phyloP scores from a whole-genome alignment of 1,284 basidiomycete species.

The Sanghuangporus weigelae region DNA sequence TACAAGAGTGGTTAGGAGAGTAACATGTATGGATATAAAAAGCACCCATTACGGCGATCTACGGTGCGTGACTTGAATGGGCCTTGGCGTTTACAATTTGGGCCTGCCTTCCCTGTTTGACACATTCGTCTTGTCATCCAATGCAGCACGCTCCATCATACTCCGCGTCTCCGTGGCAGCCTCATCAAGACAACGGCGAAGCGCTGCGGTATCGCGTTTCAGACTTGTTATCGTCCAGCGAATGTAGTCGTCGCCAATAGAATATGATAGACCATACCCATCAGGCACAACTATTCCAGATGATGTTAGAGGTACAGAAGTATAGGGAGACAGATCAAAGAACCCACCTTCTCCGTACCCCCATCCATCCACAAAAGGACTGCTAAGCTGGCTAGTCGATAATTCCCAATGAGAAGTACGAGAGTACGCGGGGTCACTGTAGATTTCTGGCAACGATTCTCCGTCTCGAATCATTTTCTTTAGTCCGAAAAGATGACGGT shows the following conservation, averaged over 20 bases:
- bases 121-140: constrained; percentile 29
- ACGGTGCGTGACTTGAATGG: neutral
- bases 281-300: constrained; percentile 69
- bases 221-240: constrained; percentile 91
- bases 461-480: constrained; percentile 78
- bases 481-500: constrained; percentile 92
- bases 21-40: neutral
- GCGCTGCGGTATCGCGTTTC: constrained; percentile 57
- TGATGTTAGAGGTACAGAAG: constrained; percentile 5
- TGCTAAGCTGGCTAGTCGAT: constrained; percentile 86
- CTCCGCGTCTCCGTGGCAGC: constrained; percentile 71
- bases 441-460: constrained; percentile 76
- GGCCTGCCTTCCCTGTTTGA: neutral
- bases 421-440: constrained; percentile 71
- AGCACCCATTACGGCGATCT: neutral
- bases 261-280: constrained; percentile 91
- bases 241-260: constrained; percentile 84
- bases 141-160: constrained; percentile 69
- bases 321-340: neutral
- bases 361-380: constrained; percentile 87
- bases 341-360: constrained; percentile 89
- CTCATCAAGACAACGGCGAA: constrained; percentile 71
- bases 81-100: constrained; percentile 3
- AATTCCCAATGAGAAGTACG: constrained; percentile 87
- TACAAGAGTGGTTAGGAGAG: neutral